Conservation (phyloP, 2,329 filamentous ascomycete species). For the Fusarium mangiferae region DNA sequence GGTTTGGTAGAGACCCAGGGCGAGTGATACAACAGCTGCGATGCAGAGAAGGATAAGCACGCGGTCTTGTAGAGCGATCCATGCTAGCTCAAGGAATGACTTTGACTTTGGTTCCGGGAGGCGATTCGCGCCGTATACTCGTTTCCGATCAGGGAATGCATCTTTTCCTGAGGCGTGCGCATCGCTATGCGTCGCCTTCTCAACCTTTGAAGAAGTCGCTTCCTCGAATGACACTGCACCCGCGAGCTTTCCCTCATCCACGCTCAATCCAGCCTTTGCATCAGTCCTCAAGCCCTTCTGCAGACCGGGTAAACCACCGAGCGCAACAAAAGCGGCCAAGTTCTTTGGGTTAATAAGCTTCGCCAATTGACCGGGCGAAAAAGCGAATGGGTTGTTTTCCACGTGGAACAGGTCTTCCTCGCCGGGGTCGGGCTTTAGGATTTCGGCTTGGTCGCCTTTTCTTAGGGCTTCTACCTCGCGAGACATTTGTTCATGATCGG, state of each 20-base stretch:
- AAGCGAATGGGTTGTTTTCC: constrained; percentile 83
- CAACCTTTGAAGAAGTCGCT: constrained; percentile 50
- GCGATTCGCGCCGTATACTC: constrained; percentile 54
- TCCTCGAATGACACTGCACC: constrained; percentile 76
- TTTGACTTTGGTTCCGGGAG: constrained; percentile 71
- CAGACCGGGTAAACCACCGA: constrained; percentile 79
- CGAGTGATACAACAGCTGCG: constrained; percentile 73
- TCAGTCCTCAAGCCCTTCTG: constrained; percentile 80
- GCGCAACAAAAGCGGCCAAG: constrained; percentile 77
- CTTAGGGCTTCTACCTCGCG: constrained; percentile 27
- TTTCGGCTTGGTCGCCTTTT: constrained; percentile 33
- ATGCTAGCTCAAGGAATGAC: constrained; percentile 68
- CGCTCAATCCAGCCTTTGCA: constrained; percentile 74
- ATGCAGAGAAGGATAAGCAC: constrained; percentile 74
- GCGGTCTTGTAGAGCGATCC: constrained; percentile 74
- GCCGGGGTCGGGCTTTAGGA: constrained; percentile 75
- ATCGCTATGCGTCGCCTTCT: neutral
- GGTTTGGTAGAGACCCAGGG: constrained; percentile 74
- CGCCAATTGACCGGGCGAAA: constrained; percentile 79
- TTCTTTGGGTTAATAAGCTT: constrained; percentile 90
- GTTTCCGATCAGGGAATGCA: constrained; percentile 26
- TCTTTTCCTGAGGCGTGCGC: constrained; percentile 10
- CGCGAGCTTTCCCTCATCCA: constrained; percentile 74
- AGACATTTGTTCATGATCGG: constrained; percentile 27
- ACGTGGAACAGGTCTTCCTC: constrained; percentile 77